A percentile compares a stretch with the other conserved stretches of the same genome.
phyloP scores from a whole-genome alignment of 2,329 filamentous ascomycete genomes.

The Tolypocladium nubicola region DNA sequence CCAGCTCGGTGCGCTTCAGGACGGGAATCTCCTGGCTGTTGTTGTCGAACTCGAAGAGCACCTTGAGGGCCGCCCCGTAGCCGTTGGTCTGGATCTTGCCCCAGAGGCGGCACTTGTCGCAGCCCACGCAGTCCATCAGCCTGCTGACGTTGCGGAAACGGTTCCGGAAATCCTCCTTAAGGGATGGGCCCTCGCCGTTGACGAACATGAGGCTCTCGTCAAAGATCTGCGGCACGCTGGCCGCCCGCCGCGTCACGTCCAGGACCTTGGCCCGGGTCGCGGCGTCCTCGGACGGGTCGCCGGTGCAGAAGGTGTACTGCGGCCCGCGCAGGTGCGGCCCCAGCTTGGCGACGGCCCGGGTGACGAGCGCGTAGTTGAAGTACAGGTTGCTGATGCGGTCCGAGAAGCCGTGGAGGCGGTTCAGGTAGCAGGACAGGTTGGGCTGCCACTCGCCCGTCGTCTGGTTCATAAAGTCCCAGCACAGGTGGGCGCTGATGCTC shows the following conservation, averaged over 20 bases:
- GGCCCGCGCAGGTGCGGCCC: conserved; percentile 59
- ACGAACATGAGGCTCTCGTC: conserved; percentile 95
- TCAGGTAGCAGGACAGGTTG: conserved; percentile 80
- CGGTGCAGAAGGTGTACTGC: conserved; percentile 84
- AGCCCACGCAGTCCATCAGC: conserved; percentile 97
- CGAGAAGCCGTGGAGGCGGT: conserved; percentile 72
- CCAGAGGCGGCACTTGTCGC: conserved; percentile 97
- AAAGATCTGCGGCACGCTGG: conserved; percentile 69
- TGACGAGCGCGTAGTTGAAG: conserved; percentile 96
- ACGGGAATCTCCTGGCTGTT: conserved; percentile 53
- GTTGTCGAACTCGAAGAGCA: conserved; percentile 86
- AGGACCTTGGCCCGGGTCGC: conserved; percentile 74
- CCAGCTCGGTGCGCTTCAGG: conserved; percentile 81
- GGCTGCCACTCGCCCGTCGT: conserved; percentile 88
- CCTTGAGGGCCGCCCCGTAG: conserved; percentile 89
- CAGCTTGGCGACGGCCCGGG: conserved; percentile 83
- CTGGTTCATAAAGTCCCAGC: conserved; percentile 93
- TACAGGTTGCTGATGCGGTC: conserved; percentile 96
- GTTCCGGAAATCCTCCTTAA: conserved; percentile 96
- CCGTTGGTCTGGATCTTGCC: conserved; percentile 93
- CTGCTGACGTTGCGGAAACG: conserved; percentile 94
- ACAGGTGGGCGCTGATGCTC: conserved; percentile 91
- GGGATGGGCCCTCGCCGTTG: conserved; percentile 57
- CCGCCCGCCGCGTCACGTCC: conserved; percentile 60
- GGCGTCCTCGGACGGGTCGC: conserved; percentile 68